These are phyloP conservation scores for Trichophyton benhamiae DNA, from an alignment of 2,329 filamentous ascomycete species.

Conservation along the genomic window DNA sequence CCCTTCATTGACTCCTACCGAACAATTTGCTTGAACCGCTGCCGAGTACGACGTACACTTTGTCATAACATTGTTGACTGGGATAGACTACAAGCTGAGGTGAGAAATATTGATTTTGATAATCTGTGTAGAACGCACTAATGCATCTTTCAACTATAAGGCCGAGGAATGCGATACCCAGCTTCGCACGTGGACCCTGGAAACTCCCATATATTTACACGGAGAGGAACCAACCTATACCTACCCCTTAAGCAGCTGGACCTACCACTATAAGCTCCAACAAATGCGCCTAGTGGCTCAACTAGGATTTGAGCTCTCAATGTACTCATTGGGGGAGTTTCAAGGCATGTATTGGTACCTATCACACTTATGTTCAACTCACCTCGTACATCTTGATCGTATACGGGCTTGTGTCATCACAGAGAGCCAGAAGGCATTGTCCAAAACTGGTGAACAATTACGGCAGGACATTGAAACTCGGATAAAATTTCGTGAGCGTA, in stretches of 20 bases:
- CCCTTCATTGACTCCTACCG: conserved; percentile 75
- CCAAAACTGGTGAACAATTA: conserved; percentile 10
- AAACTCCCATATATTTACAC: conserved; percentile 46
- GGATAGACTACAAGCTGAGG: conserved; percentile 71
- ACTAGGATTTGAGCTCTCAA: conserved; percentile 83
- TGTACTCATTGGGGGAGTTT: conserved; percentile 78
- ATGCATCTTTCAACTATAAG: conserved; percentile 15
- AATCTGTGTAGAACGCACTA: not conserved
- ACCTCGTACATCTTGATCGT: conserved; percentile 57
- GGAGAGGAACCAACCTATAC: conserved; percentile 48
- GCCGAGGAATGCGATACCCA: conserved; percentile 60
- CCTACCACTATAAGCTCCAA: conserved; percentile 77
- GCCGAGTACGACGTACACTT: conserved; percentile 76
- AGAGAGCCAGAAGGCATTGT: conserved; percentile 20
- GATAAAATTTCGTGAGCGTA: conserved; percentile 26
- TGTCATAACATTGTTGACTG: conserved; percentile 73
- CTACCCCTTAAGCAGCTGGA: conserved; percentile 75
- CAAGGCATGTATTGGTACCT: conserved; percentile 87
- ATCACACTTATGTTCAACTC: conserved; percentile 56
- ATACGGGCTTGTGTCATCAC: conserved; percentile 53
- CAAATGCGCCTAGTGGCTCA: conserved; percentile 80
- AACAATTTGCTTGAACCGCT: conserved; percentile 78
- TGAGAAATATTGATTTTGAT: conserved; percentile 21
- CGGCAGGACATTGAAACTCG: conserved; percentile 15
- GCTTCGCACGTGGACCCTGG: conserved; percentile 49